A percentile compares a stretch with the other conserved stretches of the same genome.
Evolutionary conservation across 2,329 filamentous ascomycete species (phyloP).

Genomic region (Clathrospora elynae): DNA sequence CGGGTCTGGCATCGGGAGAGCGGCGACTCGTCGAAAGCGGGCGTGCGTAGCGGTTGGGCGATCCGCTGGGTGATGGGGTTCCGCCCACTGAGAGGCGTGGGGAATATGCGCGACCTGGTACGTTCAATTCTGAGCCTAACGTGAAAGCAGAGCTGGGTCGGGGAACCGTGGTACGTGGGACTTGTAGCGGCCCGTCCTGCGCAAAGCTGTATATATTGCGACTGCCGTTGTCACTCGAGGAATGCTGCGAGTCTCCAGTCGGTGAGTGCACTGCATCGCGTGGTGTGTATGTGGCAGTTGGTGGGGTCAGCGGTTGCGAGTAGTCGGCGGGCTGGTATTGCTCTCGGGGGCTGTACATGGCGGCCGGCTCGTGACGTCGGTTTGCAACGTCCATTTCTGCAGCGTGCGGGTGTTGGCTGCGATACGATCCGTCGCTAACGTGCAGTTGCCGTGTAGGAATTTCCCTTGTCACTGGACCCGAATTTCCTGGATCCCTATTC

Average conservation of each 20-base stretch:
- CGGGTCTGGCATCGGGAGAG: slow-evolving; percentile 63
- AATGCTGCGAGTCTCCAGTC: slow-evolving; percentile 38
- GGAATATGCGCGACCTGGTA: slow-evolving; percentile 64
- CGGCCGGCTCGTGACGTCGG: slow-evolving; percentile 31
- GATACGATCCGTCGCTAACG: slow-evolving; percentile 41
- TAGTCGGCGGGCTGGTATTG: slow-evolving; percentile 27
- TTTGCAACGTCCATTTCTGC: slow-evolving; percentile 40
- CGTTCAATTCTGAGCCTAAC: slow-evolving; percentile 69
- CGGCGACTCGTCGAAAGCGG: slow-evolving; percentile 58
- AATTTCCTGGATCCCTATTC: slow-evolving; percentile 29
- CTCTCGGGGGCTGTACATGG: slow-evolving; percentile 27
- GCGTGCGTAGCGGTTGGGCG: slow-evolving; percentile 52
- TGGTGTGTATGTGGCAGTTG: slow-evolving; percentile 28
- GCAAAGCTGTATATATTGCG: slow-evolving; percentile 39
- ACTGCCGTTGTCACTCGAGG: slow-evolving; percentile 37
- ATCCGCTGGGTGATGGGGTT: slow-evolving; percentile 47
- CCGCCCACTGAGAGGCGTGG: slow-evolving; percentile 56
- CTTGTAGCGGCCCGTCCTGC: slow-evolving; percentile 39
- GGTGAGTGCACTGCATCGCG: slow-evolving; percentile 36
- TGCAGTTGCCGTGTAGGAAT: slow-evolving; percentile 45
- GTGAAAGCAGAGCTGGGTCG: slow-evolving; percentile 81
- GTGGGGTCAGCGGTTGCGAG: slow-evolving; percentile 31
- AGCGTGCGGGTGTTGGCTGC: slow-evolving; percentile 40
- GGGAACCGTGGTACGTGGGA: slow-evolving; percentile 63
- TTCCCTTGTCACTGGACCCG: slow-evolving; percentile 37